Conservation (phyloP, 139 green algal species). For the Raphidocelis subcapitata region DNA sequence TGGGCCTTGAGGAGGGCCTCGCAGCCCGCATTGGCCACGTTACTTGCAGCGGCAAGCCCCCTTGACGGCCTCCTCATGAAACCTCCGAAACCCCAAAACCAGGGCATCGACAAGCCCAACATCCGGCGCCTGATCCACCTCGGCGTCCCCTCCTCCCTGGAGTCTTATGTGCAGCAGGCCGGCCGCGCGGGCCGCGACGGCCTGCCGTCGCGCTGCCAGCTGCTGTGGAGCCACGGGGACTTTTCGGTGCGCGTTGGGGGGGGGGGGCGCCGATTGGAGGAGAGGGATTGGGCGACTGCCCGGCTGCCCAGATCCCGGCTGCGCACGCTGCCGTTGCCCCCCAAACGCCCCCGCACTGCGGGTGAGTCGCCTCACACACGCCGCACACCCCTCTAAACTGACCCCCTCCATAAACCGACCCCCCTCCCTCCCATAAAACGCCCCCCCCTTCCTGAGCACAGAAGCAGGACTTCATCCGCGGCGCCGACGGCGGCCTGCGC, state of each 20-base stretch:
- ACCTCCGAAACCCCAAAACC: constrained; percentile 16
- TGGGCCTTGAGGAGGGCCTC: too few species aligned
- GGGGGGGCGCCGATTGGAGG: constrained; percentile 13
- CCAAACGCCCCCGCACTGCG: constrained; percentile 8
- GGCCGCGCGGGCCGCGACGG: constrained; percentile 53
- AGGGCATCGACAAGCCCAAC: constrained; percentile 74
- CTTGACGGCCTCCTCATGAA: not conserved
- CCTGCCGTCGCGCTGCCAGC: constrained; percentile 40
- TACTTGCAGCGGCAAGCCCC: not conserved
- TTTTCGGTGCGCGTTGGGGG: constrained; percentile 29
- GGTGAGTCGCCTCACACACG: not conserved
- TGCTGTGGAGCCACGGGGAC: constrained; percentile 50
- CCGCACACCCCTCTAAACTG: not conserved
- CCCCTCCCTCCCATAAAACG: not conserved
- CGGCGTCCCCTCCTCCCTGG: constrained; percentile 34
- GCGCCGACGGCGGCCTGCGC: constrained; percentile 11
- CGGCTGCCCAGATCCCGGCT: not conserved
- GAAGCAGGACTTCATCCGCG: constrained; percentile 21
- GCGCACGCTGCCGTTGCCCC: too few species aligned
- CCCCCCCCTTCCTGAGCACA: not conserved
- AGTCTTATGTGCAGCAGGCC: constrained; percentile 56
- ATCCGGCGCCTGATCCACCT: constrained; percentile 83
- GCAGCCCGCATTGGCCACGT: too few species aligned
- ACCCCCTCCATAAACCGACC: not conserved
- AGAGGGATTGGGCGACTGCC: not conserved